Conservation (phyloP, 179 eudicot species). For the Silene noctiflora region DNA sequence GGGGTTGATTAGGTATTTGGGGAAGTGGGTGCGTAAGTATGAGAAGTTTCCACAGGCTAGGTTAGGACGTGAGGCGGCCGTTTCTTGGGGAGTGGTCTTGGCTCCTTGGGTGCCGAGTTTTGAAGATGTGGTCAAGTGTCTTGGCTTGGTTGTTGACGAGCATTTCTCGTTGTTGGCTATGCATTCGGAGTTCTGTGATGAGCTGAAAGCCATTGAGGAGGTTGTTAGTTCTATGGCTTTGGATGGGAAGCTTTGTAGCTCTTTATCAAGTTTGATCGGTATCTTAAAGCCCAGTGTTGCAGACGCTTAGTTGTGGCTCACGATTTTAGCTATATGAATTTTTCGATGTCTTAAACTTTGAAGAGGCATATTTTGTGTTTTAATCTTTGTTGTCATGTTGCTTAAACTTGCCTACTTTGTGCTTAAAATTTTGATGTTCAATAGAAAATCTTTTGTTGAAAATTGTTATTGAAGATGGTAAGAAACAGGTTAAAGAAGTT, state of each 20-base stretch:
- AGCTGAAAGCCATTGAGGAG: slow-evolving; percentile 51
- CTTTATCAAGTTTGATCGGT: slow-evolving; percentile 48
- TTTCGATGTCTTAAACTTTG: not conserved
- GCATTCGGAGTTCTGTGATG: slow-evolving; percentile 65
- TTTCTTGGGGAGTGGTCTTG: slow-evolving; percentile 41
- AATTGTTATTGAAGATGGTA: not conserved
- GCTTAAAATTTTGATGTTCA: not conserved
- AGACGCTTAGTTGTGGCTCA: slow-evolving; percentile 27
- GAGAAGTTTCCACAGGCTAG: slow-evolving; percentile 67
- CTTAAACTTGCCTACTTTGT: not conserved
- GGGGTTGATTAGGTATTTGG: slow-evolving; percentile 60
- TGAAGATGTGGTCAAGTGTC: slow-evolving; percentile 48
- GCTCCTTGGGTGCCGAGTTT: slow-evolving; percentile 65
- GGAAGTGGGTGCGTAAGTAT: slow-evolving; percentile 84
- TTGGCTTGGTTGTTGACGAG: slow-evolving; percentile 74
- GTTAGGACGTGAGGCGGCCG: slow-evolving; percentile 46
- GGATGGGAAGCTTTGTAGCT: slow-evolving; percentile 59
- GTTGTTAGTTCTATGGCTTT: slow-evolving; percentile 50
- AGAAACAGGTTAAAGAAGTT: not conserved
- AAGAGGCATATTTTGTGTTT: not conserved
- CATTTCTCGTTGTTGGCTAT: slow-evolving; percentile 73
- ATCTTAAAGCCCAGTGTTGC: slow-evolving; percentile 37
- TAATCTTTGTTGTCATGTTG: not conserved
- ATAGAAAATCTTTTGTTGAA: not conserved
- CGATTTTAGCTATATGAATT: not conserved